These are phyloP conservation scores for Themeda triandra DNA, from an alignment of 176 grass and related monocot genomes.

Conservation along the genomic window DNA sequence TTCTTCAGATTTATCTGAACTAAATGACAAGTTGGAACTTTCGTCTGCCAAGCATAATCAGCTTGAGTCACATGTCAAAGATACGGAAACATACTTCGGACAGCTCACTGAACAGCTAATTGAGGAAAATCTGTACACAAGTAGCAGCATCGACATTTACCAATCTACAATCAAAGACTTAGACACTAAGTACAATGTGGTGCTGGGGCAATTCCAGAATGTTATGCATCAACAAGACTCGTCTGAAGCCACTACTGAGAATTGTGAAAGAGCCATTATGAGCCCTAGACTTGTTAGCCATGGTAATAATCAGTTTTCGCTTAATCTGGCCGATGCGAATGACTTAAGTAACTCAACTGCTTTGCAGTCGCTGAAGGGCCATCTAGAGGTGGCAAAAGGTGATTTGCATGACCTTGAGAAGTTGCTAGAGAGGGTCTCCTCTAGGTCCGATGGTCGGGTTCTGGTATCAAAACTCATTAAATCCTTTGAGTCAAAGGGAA, in stretches of 20 bases:
- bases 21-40: conserved; percentile 61
- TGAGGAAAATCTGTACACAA: conserved; percentile 55
- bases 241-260: conserved; percentile 24
- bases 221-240: conserved; percentile 9
- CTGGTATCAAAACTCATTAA: conserved; percentile 88
- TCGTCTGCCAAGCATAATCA: conserved; percentile 53
- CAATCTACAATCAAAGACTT: conserved; percentile 61
- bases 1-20: conserved; percentile 54
- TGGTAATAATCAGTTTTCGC: conserved; percentile 3
- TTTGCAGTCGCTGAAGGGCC: conserved; percentile 54
- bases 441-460: conserved; percentile 48
- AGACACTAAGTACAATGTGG: conserved; percentile 20
- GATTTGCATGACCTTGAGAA: conserved; percentile 72
- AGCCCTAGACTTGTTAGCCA: conserved; percentile 8
- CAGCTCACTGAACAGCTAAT: conserved; percentile 64
- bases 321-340: conserved; percentile 18
- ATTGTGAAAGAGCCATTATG: conserved; percentile 21
- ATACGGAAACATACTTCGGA: conserved; percentile 50
- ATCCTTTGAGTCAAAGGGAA: conserved; percentile 75
- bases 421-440: conserved; percentile 65
- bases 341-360: conserved; percentile 38
- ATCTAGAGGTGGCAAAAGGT: conserved; percentile 55
- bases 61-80: conserved; percentile 58
- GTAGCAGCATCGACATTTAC: conserved; percentile 57
- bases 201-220: conserved; percentile 18